A percentile compares a stretch with the other conserved stretches of the same genome.
Conservation (phyloP, 2,329 filamentous ascomycete genomes). For the Curvularia sp. region DNA sequence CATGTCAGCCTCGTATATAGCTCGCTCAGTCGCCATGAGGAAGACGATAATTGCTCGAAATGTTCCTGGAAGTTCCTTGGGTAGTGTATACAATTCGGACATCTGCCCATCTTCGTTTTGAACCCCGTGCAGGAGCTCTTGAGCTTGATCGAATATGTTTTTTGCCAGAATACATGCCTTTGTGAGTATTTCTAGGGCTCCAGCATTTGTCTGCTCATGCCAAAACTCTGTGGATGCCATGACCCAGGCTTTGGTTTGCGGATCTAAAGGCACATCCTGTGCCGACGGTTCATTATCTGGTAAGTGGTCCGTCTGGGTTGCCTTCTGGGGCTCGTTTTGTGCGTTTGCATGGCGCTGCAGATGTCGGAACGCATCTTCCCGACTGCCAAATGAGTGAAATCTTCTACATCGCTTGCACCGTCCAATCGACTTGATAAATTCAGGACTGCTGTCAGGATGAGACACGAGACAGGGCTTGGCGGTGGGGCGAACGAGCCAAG, state of each 20-base stretch:
- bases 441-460: slow-evolving; percentile 20
- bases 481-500: slow-evolving; percentile 33
- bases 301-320: not conserved
- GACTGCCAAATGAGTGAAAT: slow-evolving; percentile 16
- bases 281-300: not conserved
- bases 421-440: slow-evolving; percentile 21
- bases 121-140: slow-evolving; percentile 39
- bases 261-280: not conserved
- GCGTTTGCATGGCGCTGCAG: slow-evolving; percentile 27
- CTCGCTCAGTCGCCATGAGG: slow-evolving; percentile 38
- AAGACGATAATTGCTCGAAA: slow-evolving; percentile 35
- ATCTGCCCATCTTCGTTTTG: slow-evolving; percentile 34
- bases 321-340: not conserved
- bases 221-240: slow-evolving; percentile 27
- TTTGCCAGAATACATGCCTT: slow-evolving; percentile 20
- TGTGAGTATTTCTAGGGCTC: slow-evolving; percentile 24
- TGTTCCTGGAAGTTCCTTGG: slow-evolving; percentile 31
- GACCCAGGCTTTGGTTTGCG: slow-evolving; percentile 33
- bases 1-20: slow-evolving; percentile 28
- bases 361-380: slow-evolving; percentile 33
- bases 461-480: slow-evolving; percentile 6
- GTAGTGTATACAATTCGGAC: slow-evolving; percentile 37
- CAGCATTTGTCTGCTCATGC: slow-evolving; percentile 32
- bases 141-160: slow-evolving; percentile 20
- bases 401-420: slow-evolving; percentile 31